phyloP scores from a whole-genome alignment of 1,284 basidiomycete genomes.

The Ustilago nuda region DNA sequence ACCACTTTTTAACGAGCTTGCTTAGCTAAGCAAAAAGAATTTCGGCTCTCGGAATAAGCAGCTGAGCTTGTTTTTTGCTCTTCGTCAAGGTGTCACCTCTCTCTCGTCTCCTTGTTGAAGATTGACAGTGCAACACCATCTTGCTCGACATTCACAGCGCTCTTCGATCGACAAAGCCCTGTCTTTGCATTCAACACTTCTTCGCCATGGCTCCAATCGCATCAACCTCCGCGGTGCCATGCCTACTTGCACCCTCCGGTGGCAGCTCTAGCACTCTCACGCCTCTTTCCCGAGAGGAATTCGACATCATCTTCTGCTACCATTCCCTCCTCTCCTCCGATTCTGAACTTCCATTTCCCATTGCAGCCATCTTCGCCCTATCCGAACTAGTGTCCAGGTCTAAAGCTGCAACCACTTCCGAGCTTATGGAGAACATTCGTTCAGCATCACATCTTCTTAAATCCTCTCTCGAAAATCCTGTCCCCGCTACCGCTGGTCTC shows the following conservation, averaged over 20 bases:
- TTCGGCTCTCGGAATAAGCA: slow-evolving; percentile 8
- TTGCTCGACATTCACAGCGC: no score
- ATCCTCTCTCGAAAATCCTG: slow-evolving; percentile 78
- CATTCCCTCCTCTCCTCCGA: slow-evolving; percentile 54
- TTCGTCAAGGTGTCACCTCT: background rate
- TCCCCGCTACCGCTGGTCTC: slow-evolving; percentile 87
- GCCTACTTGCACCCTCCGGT: slow-evolving; percentile 12
- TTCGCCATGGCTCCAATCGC: slow-evolving; percentile 20
- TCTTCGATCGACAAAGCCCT: background rate
- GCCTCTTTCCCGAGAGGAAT: slow-evolving; percentile 23
- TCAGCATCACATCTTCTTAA: slow-evolving; percentile 79
- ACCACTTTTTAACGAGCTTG: no score
- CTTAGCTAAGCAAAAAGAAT: background rate
- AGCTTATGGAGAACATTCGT: slow-evolving; percentile 84
- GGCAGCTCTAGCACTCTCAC: slow-evolving; percentile 4
- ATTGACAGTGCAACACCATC: no score
- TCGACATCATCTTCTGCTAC: slow-evolving; percentile 62
- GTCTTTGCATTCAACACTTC: background rate
- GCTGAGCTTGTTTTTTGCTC: background rate
- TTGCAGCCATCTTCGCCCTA: slow-evolving; percentile 85
- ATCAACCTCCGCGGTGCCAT: slow-evolving; percentile 15
- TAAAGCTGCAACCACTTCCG: slow-evolving; percentile 88
- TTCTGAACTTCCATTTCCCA: slow-evolving; percentile 80
- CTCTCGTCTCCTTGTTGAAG: no score
- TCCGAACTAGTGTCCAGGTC: slow-evolving; percentile 81